A percentile compares a stretch with the other conserved stretches of the same genome.
These are phyloP conservation scores for Backusella sp. DNA, from an alignment of 192 early-diverging fungal species.

Conservation along the genomic window DNA sequence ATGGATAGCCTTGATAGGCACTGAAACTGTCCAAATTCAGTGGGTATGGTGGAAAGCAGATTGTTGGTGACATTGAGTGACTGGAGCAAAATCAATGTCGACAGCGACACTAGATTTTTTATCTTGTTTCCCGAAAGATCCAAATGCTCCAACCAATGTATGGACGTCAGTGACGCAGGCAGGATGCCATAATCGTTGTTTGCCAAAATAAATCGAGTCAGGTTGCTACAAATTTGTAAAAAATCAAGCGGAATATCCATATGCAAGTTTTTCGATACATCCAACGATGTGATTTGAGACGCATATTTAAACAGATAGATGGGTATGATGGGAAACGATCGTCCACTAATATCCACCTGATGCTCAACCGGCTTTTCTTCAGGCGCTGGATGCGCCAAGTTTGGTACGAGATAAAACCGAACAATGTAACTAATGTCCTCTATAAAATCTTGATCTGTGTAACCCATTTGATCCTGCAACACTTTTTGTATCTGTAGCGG, in stretches of 20 bases:
- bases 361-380: slow-evolving; percentile 45
- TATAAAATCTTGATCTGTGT: slow-evolving; percentile 70
- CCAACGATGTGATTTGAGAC: slow-evolving; percentile 67
- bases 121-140: slow-evolving; percentile 81
- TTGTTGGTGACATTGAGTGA: slow-evolving; percentile 74
- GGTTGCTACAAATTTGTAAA: slow-evolving; percentile 66
- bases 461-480: slow-evolving; percentile 77
- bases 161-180: slow-evolving; percentile 63
- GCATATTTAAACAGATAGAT: slow-evolving; percentile 76
- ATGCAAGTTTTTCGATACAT: slow-evolving; percentile 78
- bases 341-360: slow-evolving; percentile 67
- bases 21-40: slow-evolving; percentile 52
- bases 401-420: slow-evolving; percentile 67
- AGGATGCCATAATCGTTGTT: slow-evolving; percentile 68
- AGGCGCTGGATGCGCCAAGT: slow-evolving; percentile 32
- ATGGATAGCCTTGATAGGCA: slow-evolving; percentile 64
- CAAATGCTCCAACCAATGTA: slow-evolving; percentile 62
- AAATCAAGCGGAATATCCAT: slow-evolving; percentile 85
- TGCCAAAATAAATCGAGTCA: slow-evolving; percentile 66
- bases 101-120: slow-evolving; percentile 59
- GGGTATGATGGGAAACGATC: slow-evolving; percentile 77
- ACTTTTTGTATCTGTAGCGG: slow-evolving; percentile 73
- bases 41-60: slow-evolving; percentile 66
- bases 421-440: slow-evolving; percentile 75
- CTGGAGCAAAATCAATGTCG: slow-evolving; percentile 54